Evolutionary conservation across 2,329 filamentous ascomycete species (phyloP), one percentile per base, ranked within the genome.

Genomic region (Alternaria sp.): DNA sequence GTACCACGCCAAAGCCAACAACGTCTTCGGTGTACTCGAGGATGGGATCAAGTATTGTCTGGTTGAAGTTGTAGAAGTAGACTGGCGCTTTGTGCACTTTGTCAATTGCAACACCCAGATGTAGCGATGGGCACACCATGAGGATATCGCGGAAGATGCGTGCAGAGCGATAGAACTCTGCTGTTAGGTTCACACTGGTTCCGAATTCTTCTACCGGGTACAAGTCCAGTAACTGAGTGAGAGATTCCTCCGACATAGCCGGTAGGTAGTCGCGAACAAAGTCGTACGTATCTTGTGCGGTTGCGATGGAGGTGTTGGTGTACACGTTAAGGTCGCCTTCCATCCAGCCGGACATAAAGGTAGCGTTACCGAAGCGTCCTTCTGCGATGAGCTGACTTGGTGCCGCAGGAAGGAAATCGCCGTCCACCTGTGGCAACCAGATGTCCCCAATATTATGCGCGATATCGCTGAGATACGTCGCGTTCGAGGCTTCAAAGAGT

Each of bases 11-110:
- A 6, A 83, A 68, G 1, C 83, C 83, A 1, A 79, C 74, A 4
- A 75, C 65, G 10, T 79, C 78, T 21, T 67, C 67, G 8, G 64
- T 46, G 4, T 75, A 55, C 10, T 74, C 73, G n/a, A 86, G 70
- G 28, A 84, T 79, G 0, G 81, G 77, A 4, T 81, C 82, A 3
- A 86, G 74, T n/a, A 87, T 79, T 0, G 86, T 87, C 68, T 87
- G 85, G 71, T 88, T 88, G 76, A 83, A 85, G 62, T 83, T 75
- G 71, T 84, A 87, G 2, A 86, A 73, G 68, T 83, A 87, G 5
- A 85, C 82, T 5, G 66, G 61, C 5, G 73, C 69, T 62, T 80
- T 81, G 5, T 75, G 79, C 25, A 74, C 76, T 13, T 73, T 63
- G 2, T 81, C 76, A 23, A 86, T 74, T 1, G 80, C 76, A 28